A percentile compares a stretch with the other conserved stretches of the same genome.
Evolutionary conservation across 495 filamentous ascomycete genomes (phyloP).

Genomic region (Penicillium verhagenii): DNA sequence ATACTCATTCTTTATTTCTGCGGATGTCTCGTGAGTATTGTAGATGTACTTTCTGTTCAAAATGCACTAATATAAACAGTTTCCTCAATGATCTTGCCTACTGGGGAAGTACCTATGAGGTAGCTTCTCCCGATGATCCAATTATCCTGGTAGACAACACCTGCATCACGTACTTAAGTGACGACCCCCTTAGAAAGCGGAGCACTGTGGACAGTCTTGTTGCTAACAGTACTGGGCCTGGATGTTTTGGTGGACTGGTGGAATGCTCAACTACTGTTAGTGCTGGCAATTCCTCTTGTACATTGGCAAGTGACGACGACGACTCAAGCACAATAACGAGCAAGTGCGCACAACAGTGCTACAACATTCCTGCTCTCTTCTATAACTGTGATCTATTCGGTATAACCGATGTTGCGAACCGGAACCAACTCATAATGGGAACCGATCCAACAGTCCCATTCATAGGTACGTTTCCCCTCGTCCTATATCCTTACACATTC

Average conservation of each 20-base stretch:
- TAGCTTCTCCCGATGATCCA: constrained; percentile 3
- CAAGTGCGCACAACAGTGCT: too few species aligned
- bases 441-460: too few species aligned
- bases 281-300: background rate
- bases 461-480: too few species aligned
- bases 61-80: background rate
- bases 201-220: background rate
- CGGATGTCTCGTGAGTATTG: constrained; percentile 1
- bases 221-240: background rate
- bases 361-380: too few species aligned
- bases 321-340: too few species aligned
- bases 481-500: too few species aligned
- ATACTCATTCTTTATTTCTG: constrained; percentile 1
- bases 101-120: constrained; percentile 2
- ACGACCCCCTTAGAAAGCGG: background rate
- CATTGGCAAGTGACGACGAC: background rate
- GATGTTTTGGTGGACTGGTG: background rate
- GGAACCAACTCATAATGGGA: too few species aligned
- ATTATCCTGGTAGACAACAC: background rate
- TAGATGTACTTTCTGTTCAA: background rate
- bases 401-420: too few species aligned
- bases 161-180: background rate
- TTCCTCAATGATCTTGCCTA: background rate
- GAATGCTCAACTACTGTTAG: background rate
- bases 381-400: too few species aligned